phyloP scores from a whole-genome alignment of 78 protist species.

The Dictyostelium firmibasis region DNA sequence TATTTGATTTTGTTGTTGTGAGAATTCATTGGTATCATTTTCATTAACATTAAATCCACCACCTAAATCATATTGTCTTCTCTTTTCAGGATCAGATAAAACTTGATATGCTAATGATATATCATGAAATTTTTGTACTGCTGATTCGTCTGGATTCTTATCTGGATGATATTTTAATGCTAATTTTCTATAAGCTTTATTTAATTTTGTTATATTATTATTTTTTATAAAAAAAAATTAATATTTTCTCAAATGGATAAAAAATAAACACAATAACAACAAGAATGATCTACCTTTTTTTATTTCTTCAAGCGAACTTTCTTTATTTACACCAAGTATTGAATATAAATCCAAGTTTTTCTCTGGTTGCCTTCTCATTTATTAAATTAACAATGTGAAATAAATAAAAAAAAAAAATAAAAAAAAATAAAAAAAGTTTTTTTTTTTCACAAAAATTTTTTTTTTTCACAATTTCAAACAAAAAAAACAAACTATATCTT shows the following conservation, averaged over 20 bases:
- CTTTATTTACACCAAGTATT: constrained; percentile 72
- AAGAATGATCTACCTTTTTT: constrained; percentile 75
- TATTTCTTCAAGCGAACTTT: constrained; percentile 71
- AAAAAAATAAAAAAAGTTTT: background rate
- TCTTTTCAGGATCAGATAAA: background rate
- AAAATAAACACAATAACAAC: too few species aligned
- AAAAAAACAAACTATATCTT: background rate
- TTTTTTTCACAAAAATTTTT: background rate
- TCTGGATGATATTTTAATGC: constrained; percentile 72
- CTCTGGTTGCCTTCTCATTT: background rate
- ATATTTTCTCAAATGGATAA: too few species aligned
- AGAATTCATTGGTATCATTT: background rate
- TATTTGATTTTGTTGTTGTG: background rate
- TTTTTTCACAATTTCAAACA: background rate
- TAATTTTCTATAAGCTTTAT: constrained; percentile 40
- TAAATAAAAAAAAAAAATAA: background rate
- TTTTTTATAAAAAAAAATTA: too few species aligned
- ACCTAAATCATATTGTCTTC: background rate
- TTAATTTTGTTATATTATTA: background rate
- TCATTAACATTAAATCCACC: background rate
- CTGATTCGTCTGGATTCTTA: constrained; percentile 50
- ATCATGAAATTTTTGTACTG: constrained; percentile 43
- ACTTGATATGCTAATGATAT: constrained; percentile 31
- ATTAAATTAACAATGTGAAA: background rate
- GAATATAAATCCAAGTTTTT: constrained; percentile 76